Conservation (phyloP, 305 asterid genomes). For the Andrographis paniculata region DNA sequence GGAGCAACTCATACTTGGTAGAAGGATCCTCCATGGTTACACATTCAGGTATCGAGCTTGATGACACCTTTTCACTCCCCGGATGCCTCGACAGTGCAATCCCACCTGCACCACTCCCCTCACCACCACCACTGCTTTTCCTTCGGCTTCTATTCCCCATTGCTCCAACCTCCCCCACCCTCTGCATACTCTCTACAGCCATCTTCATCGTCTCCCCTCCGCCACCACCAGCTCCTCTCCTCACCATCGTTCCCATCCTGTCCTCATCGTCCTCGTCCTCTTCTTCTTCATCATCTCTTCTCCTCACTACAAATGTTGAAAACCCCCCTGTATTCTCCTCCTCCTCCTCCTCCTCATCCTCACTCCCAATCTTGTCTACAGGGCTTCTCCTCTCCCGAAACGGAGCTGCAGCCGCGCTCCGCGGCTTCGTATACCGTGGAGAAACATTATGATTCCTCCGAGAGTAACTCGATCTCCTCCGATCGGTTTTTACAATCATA, state of each 20-base stretch:
- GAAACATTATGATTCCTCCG: too few species aligned
- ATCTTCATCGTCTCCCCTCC: conserved; percentile 73
- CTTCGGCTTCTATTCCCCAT: conserved; percentile 43
- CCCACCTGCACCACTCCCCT: conserved; percentile 26
- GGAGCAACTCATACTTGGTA: conserved; percentile 91
- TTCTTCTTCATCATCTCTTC: conserved; percentile 3
- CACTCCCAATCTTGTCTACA: too few species aligned
- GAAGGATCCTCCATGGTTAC: conserved; percentile 84
- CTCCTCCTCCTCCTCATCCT: too few species aligned
- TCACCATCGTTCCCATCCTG: conserved; percentile 67
- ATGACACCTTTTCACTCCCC: conserved; percentile 65
- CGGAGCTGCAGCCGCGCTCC: too few species aligned
- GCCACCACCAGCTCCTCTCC: conserved; percentile 48
- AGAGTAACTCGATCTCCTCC: too few species aligned
- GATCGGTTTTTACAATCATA: too few species aligned
- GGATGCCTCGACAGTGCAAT: conserved; percentile 38
- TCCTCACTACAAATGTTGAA: too few species aligned
- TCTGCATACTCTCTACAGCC: conserved; percentile 98
- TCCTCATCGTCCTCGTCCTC: conserved; percentile 54
- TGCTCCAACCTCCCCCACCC: conserved; percentile 54
- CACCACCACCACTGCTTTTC: conserved; percentile 39
- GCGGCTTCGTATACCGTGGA: too few species aligned
- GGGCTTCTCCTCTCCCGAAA: too few species aligned
- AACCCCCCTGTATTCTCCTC: too few species aligned
- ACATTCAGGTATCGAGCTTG: conserved; percentile 79